Percentiles rank a stretch among this genome's conserved stretches.
phyloP scores from a whole-genome alignment of 768 basidiomycete genomes.

The Lactarius akahatsu region DNA sequence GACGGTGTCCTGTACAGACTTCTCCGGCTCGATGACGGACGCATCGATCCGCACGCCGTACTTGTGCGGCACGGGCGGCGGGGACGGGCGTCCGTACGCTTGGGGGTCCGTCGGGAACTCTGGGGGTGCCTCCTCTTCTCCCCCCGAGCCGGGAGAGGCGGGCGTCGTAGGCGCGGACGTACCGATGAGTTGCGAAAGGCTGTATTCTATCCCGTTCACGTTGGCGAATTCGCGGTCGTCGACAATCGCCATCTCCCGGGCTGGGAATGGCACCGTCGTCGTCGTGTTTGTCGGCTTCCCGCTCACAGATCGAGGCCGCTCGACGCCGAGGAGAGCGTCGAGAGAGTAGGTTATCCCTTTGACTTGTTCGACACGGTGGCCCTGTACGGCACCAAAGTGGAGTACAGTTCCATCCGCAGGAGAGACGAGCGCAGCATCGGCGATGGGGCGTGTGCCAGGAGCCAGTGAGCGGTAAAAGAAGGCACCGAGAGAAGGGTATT shows the following conservation, averaged over 20 bases:
- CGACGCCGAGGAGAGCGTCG: conserved; percentile 85
- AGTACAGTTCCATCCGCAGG: conserved; percentile 93
- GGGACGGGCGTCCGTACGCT: conserved; percentile 27
- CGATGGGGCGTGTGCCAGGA: conserved; percentile 78
- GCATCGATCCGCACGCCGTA: conserved; percentile 73
- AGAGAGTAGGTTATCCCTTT: conserved; percentile 98
- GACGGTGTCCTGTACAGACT: conserved; percentile 53
- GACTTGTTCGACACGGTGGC: conserved; percentile 87
- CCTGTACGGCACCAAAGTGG: conserved; percentile 84
- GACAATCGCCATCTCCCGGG: conserved; percentile 58
- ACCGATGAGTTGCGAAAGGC: conserved; percentile 86
- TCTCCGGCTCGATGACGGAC: conserved; percentile 61
- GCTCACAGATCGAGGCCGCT: conserved; percentile 46
- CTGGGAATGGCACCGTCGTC: conserved; percentile 42
- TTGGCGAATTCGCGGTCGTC: conserved; percentile 91
- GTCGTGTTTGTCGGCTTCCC: conserved; percentile 22
- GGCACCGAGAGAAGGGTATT: conserved; percentile 85
- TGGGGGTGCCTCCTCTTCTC: conserved; percentile 29
- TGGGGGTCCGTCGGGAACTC: conserved; percentile 26
- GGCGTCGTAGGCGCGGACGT: conserved; percentile 41
- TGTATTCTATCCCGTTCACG: conserved; percentile 97
- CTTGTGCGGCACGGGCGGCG: conserved; percentile 44
- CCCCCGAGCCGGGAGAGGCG: conserved; percentile 31
- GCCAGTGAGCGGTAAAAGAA: conserved; percentile 94
- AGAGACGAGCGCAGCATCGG: conserved; percentile 57